Conservation (phyloP, 1,139 yeast species). For the Candida tunisiensis region DNA sequence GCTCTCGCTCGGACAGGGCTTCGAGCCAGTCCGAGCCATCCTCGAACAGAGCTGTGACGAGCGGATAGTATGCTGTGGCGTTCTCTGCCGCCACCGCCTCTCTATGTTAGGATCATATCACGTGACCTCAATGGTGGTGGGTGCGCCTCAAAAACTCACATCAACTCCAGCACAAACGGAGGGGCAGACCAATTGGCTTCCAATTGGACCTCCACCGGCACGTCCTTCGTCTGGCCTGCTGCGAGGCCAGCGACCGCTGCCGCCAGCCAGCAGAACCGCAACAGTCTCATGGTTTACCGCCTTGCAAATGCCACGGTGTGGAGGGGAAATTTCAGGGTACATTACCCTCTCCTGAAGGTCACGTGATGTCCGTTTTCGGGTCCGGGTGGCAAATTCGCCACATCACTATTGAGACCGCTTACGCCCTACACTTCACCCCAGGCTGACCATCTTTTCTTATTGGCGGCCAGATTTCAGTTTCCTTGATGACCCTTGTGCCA, state of each 20-base stretch:
- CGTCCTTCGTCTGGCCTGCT: background rate
- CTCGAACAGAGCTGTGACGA: conserved; percentile 25
- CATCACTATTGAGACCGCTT: too few species aligned
- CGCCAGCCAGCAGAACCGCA: too few species aligned
- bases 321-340: too few species aligned
- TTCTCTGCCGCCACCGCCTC: conserved; percentile 39
- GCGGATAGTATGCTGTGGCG: conserved; percentile 30
- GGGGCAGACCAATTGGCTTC: background rate
- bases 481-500: too few species aligned
- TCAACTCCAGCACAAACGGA: background rate
- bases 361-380: too few species aligned
- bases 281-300: too few species aligned
- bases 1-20: conserved; percentile 20
- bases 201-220: background rate
- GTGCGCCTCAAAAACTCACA: background rate
- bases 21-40: conserved; percentile 13
- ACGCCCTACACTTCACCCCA: too few species aligned
- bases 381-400: too few species aligned
- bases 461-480: too few species aligned
- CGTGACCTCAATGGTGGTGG: background rate
- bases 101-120: background rate
- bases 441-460: too few species aligned
- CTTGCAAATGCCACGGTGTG: too few species aligned
- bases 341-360: too few species aligned
- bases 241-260: conserved; percentile 1